These are phyloP conservation scores for Phalaenopsis aphrodite DNA, from an alignment of 106 monocot species.

Conservation along the genomic window DNA sequence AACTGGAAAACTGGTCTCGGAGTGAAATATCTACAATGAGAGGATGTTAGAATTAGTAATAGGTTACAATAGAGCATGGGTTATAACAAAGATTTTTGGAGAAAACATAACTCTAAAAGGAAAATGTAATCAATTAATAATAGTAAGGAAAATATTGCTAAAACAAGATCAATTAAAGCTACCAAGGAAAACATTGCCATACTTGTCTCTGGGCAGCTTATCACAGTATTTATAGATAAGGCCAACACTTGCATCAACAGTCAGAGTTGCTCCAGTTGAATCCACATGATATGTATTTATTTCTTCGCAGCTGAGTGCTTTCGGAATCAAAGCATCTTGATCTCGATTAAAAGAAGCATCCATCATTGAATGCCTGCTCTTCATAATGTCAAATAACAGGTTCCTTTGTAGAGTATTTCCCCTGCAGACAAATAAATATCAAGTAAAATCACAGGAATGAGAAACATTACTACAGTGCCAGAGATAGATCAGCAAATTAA, in stretches of 20 bases:
- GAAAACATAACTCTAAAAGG: background rate
- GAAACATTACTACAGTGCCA: too few relatives aligned
- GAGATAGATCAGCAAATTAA: too few relatives aligned
- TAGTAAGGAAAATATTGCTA: background rate
- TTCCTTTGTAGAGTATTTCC: conserved; percentile 66
- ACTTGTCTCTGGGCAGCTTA: conserved; percentile 81
- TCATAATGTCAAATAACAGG: conserved; percentile 54
- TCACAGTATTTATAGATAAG: conserved; percentile 76
- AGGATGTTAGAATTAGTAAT: background rate
- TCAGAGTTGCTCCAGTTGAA: conserved; percentile 80
- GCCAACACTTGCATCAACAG: conserved; percentile 51
- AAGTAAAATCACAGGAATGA: background rate
- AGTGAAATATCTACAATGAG: conserved; percentile 37
- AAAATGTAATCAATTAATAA: background rate
- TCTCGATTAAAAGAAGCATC: conserved; percentile 45
- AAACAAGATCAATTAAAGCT: background rate
- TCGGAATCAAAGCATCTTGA: conserved; percentile 18
- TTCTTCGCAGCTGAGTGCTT: conserved; percentile 17
- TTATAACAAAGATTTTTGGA: background rate
- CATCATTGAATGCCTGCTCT: conserved; percentile 53
- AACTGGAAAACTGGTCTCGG: conserved; percentile 49
- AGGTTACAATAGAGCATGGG: background rate
- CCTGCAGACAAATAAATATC: conserved; percentile 26
- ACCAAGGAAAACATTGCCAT: conserved; percentile 6
- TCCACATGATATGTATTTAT: conserved; percentile 41